Base-by-base conservation (phyloP, 2,329 filamentous ascomycete genomes). In the Fusarium illudens region DNA sequence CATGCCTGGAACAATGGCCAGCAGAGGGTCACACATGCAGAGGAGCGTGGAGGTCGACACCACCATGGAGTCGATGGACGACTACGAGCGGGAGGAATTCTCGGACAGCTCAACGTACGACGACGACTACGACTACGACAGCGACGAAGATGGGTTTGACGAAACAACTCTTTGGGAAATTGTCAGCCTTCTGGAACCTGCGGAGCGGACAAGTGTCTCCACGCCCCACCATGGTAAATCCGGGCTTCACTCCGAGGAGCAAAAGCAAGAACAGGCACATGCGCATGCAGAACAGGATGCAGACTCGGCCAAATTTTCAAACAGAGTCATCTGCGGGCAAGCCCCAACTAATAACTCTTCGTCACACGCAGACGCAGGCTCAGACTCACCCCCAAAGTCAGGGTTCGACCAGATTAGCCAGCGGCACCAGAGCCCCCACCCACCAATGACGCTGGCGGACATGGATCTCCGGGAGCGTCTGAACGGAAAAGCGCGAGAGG, bases 131-230 rank as follows among this genome's bases (percentile, higher is more conserved):
- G 69, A 73, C 55, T 70, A 71, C 53, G 58, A 69, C n/a, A 72
- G 75, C 20, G 78, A 78, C 39, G 82, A 83, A 34, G 85, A 86
- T 52, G 83, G 82, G 20, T 89, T 89, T 65, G 87, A 89, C 63
- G 87, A 90, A 77, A 84, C 79, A 10, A 89, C 86, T 1, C 78
- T 90, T 25, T 89, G 86, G 85, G 87, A 90, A 73, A 90, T 90
- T 76, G 87, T 87, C 60, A 87, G 80, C 62, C 79, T 90, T 37
- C 79, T 90, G 11, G 83, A 84, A 74, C 80, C 83, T 3, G 82
- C 84, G 58, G 75, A 83, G 50, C 62, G 50, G 76, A 88, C 5
- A 85, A 86, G 4, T 84, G 85, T 64, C 50, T 70, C 60, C 70
- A 60, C 30, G 63, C 67, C 65, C 65, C 60, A 39, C 57, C 34